Conservation (phyloP, 805 yeast species). For the Cephaloascus albidus region DNA sequence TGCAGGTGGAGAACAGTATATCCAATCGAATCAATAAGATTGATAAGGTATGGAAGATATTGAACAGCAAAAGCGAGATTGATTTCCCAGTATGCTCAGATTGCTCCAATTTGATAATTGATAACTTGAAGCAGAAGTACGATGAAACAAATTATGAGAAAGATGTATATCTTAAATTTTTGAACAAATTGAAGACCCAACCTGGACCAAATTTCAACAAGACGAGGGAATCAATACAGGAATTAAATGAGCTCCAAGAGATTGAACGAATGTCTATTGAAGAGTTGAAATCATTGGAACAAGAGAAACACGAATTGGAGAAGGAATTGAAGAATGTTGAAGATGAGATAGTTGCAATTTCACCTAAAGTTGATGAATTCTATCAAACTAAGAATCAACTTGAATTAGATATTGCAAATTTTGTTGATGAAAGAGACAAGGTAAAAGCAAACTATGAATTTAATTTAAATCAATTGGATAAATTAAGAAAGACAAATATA, state of each 20-base stretch:
- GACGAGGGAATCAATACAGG: slow-evolving; percentile 33
- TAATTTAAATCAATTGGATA: slow-evolving; percentile 58
- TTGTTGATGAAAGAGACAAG: slow-evolving; percentile 49
- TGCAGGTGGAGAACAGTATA: slow-evolving; percentile 10
- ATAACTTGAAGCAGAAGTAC: slow-evolving; percentile 57
- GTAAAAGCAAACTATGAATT: slow-evolving; percentile 53
- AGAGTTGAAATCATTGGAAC: slow-evolving; percentile 28
- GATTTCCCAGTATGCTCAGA: slow-evolving; percentile 86
- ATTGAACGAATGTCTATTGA: slow-evolving; percentile 14
- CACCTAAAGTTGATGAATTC: slow-evolving; percentile 34
- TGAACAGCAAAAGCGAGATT: slow-evolving; percentile 62
- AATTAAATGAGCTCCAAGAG: slow-evolving; percentile 34
- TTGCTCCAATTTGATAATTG: slow-evolving; percentile 62
- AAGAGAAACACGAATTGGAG: slow-evolving; percentile 33
- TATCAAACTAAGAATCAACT: slow-evolving; percentile 43
- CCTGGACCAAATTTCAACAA: slow-evolving; percentile 33
- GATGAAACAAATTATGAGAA: slow-evolving; percentile 70
- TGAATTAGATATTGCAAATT: slow-evolving; percentile 41
- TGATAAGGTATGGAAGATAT: slow-evolving; percentile 57
- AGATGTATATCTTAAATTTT: slow-evolving; percentile 65
- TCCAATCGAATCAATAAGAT: slow-evolving; percentile 44
- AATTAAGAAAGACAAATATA: slow-evolving; percentile 67
- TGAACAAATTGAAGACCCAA: slow-evolving; percentile 58
- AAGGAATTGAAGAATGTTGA: slow-evolving; percentile 36
- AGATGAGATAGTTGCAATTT: slow-evolving; percentile 22